Conservation (phyloP, 495 filamentous ascomycete species). For the Aspergillus homomorphus region DNA sequence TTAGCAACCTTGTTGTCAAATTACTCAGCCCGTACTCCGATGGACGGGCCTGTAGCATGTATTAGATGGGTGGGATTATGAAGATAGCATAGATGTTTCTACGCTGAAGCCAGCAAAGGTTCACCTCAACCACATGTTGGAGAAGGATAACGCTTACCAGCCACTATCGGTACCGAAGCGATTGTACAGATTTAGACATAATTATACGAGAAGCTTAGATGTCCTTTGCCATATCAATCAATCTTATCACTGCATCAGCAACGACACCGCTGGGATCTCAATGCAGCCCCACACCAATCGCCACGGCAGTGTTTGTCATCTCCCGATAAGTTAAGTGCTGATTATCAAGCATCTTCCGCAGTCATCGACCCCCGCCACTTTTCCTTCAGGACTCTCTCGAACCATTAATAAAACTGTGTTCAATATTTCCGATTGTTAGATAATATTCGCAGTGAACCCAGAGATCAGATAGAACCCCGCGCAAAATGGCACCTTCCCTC, state of each 20-base stretch:
- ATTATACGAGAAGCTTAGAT: background rate
- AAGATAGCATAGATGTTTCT: too few species aligned
- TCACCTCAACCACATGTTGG: too few species aligned
- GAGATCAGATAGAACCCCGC: background rate
- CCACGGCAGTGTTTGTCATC: conserved; percentile 37
- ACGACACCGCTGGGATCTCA: conserved; percentile 27
- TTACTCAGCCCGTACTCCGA: too few species aligned
- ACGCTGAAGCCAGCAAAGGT: too few species aligned
- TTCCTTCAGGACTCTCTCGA: conserved; percentile 11
- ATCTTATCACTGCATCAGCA: conserved; percentile 9
- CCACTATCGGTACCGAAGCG: too few species aligned
- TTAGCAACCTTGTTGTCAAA: too few species aligned
- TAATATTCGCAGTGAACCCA: background rate
- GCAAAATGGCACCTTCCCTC: conserved; percentile 64
- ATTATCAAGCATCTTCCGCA: conserved; percentile 39
- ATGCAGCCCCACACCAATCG: conserved; percentile 31
- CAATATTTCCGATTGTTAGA: background rate
- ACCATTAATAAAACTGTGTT: too few species aligned
- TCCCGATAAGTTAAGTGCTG: conserved; percentile 6
- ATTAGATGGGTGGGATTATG: too few species aligned
- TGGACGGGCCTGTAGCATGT: too few species aligned
- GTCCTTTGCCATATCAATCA: background rate
- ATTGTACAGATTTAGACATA: too few species aligned
- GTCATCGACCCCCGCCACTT: conserved; percentile 26
- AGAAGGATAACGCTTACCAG: background rate